Conservation (phyloP, 2,329 filamentous ascomycete genomes). For the Fusarium ambrosium region DNA sequence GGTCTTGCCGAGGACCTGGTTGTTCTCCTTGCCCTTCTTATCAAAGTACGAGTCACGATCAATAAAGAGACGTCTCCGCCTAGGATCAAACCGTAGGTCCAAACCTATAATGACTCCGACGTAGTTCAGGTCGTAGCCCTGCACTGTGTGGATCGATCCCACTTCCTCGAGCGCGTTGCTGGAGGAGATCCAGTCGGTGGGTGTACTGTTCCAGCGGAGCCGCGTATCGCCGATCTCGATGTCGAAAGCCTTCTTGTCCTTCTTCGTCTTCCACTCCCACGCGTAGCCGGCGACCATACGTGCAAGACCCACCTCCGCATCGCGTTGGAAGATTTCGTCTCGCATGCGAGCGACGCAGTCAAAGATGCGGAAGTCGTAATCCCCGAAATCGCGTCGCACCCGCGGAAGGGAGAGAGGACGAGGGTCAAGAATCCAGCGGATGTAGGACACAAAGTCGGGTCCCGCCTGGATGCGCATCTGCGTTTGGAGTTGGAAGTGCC, state of each 20-base stretch:
- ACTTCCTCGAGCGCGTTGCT: neutral
- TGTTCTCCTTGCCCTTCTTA: constrained; percentile 23
- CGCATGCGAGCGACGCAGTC: constrained; percentile 9
- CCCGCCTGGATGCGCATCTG: constrained; percentile 6
- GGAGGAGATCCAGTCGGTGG: neutral
- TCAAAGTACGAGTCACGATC: constrained; percentile 18
- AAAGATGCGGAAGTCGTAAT: constrained; percentile 17
- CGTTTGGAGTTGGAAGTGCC: neutral
- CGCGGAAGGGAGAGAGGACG: constrained; percentile 11
- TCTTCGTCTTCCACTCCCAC: neutral
- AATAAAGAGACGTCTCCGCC: constrained; percentile 15
- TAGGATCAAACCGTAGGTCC: constrained; percentile 10
- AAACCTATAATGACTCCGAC: constrained; percentile 1
- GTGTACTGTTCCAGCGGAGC: neutral
- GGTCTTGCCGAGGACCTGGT: constrained; percentile 6
- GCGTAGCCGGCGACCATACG: neutral
- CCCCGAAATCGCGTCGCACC: constrained; percentile 14
- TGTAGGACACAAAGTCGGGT: constrained; percentile 18
- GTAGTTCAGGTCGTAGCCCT: neutral
- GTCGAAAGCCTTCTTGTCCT: neutral
- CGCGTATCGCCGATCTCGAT: neutral
- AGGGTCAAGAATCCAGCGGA: constrained; percentile 17
- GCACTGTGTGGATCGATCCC: neutral
- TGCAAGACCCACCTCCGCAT: neutral
- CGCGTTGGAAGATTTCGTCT: constrained; percentile 19